A percentile compares a stretch with the other conserved stretches of the same genome.
Conservation (phyloP, 2,329 filamentous ascomycete species). For the Didymella segeticola region DNA sequence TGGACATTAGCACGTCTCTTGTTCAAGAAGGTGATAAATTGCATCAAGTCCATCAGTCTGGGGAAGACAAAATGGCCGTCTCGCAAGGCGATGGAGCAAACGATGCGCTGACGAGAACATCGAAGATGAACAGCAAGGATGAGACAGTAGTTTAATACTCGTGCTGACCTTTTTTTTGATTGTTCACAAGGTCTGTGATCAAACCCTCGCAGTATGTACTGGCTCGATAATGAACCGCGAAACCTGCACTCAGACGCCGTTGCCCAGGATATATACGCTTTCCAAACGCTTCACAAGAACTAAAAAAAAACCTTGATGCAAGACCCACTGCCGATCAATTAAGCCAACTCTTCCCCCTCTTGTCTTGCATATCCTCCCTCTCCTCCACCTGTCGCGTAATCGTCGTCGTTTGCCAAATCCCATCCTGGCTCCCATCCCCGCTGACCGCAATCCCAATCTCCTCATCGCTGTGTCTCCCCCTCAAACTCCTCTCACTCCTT, state of each 20-base stretch:
- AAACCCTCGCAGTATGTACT: too few relatives aligned
- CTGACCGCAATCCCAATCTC: not conserved
- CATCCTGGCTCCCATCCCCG: not conserved
- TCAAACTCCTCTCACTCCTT: not conserved
- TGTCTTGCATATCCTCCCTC: not conserved
- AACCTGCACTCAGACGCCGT: constrained; percentile 1
- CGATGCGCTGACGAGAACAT: too few relatives aligned
- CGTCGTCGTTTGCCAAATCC: constrained; percentile 12
- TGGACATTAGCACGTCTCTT: too few relatives aligned
- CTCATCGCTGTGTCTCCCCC: constrained; percentile 1
- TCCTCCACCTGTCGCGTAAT: not conserved
- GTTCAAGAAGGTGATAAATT: too few relatives aligned
- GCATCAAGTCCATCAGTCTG: too few relatives aligned
- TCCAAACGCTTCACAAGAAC: not conserved
- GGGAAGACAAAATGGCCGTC: too few relatives aligned
- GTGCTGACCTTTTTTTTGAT: too few relatives aligned
- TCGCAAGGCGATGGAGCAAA: too few relatives aligned
- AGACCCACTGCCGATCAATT: not conserved
- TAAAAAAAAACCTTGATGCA: not conserved
- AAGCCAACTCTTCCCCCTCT: constrained; percentile 1
- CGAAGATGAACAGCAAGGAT: too few relatives aligned
- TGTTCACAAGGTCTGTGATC: too few relatives aligned
- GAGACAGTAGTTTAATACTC: too few relatives aligned
- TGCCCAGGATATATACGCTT: constrained; percentile 11
- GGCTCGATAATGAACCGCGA: not conserved